A percentile compares a stretch with the other conserved stretches of the same genome.
These are phyloP conservation scores for Malbranchea cinnamomea DNA, from an alignment of 2,329 filamentous ascomycete species.

Conservation along the genomic window DNA sequence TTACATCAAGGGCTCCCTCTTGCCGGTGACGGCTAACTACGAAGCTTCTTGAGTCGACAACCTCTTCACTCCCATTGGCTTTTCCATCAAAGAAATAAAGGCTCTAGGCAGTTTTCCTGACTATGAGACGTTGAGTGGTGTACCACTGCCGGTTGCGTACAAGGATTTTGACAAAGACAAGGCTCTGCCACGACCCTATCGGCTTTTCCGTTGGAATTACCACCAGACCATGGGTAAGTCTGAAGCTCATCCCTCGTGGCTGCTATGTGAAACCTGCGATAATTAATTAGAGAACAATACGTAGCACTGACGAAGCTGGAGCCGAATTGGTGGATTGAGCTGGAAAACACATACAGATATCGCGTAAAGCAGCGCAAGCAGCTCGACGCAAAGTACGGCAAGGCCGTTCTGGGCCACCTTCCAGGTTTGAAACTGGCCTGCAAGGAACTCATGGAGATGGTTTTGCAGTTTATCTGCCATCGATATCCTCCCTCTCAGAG, in stretches of 20 bases:
- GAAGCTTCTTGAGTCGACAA: slow-evolving; percentile 20
- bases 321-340: slow-evolving; percentile 76
- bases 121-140: slow-evolving; percentile 59
- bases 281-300: background rate
- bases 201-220: slow-evolving; percentile 71
- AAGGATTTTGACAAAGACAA: slow-evolving; percentile 51
- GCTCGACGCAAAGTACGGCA: slow-evolving; percentile 49
- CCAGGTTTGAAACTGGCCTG: slow-evolving; percentile 65
- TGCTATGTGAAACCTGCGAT: too few relatives aligned
- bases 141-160: slow-evolving; percentile 53
- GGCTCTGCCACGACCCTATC: slow-evolving; percentile 58
- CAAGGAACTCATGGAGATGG: slow-evolving; percentile 81
- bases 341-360: slow-evolving; percentile 56
- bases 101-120: slow-evolving; percentile 64
- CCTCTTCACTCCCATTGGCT: slow-evolving; percentile 53
- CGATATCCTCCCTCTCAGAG: slow-evolving; percentile 52
- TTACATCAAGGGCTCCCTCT: slow-evolving; percentile 18
- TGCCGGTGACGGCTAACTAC: slow-evolving; percentile 30
- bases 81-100: slow-evolving; percentile 54
- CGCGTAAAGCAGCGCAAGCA: slow-evolving; percentile 54
- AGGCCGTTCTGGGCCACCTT: slow-evolving; percentile 49
- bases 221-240: slow-evolving; percentile 81
- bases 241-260: background rate
- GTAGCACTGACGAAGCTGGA: slow-evolving; percentile 65
- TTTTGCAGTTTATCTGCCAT: slow-evolving; percentile 60